Base-by-base conservation (phyloP, 139 green algal species). In the Coelastrella sp. region DNA sequence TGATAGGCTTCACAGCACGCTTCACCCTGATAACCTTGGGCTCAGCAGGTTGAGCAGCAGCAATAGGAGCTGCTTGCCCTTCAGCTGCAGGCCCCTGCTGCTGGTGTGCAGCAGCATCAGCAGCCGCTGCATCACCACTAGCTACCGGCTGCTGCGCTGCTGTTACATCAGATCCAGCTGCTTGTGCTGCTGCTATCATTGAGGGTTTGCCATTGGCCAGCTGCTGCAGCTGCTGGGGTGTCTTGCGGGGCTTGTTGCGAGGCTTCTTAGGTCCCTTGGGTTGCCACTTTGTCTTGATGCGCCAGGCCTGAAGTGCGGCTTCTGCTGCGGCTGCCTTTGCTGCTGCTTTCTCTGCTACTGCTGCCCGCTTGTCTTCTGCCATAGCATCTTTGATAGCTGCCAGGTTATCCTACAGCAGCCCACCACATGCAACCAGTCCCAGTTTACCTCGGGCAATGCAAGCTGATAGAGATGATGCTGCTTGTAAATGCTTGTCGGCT, bases 341-440 rank as follows among this genome's bases (percentile, higher is more conserved):
- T 89, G 73, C 85, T 84, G n/a, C 20, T 7, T 19, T 17, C 32
- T 58, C 85, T 84, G 73, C 74, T 17, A 73, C 20, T 7, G 73
- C 85, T 83, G 85, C 85, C 64, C 16, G 22, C 56, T 59, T 82
- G 11, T 90, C 73, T 22, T 64, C 85, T 61, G 47, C 73, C 59
- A 84, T 77, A 17, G 73, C 74, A 5, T 84, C 22, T 73, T 90
- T 83, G 73, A 84, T 90, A 16, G 85, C 73, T 59, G 58, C 22
- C 68, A 84, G 57, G 13, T 84, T 75, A 7, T 83, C 85, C 74
- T 88, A 68, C 83, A 88, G 23, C 4, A 5, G 8, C 61, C 13
- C 6, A 56, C 47, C 47, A 16, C 5, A 20, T 71, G 58, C 47
- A 84, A 32, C 32, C 32, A 47, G 32, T 47, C 32, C 32, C 32